These are phyloP conservation scores for Trichosporon ovoides DNA, from an alignment of 1,284 basidiomycete species.

Conservation along the genomic window DNA sequence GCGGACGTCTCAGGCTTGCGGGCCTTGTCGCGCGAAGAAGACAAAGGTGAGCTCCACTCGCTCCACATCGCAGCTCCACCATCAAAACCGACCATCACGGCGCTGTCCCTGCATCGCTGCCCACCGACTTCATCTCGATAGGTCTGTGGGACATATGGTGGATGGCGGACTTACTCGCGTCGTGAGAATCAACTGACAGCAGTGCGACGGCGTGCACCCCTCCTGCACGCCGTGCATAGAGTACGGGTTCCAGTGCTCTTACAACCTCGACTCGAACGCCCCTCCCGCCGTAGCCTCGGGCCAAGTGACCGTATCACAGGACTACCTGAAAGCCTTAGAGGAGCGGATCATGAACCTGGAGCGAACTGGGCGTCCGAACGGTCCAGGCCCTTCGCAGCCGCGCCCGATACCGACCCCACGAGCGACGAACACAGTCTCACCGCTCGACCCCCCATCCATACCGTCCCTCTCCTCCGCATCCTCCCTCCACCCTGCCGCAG, in stretches of 20 bases:
- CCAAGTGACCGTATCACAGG: slow-evolving; percentile 10
- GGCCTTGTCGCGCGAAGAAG: slow-evolving; percentile 20
- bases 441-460: background rate
- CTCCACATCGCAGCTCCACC: too few relatives aligned
- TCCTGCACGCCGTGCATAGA: slow-evolving; percentile 17
- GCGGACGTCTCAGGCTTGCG: slow-evolving; percentile 20
- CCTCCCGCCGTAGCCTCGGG: slow-evolving; percentile 1
- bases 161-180: too few relatives aligned
- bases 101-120: too few relatives aligned
- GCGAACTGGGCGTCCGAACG: background rate
- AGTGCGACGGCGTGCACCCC: slow-evolving; percentile 23
- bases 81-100: too few relatives aligned
- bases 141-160: too few relatives aligned
- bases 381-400: too few relatives aligned
- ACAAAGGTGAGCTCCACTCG: slow-evolving; percentile 18
- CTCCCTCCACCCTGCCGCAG: too few relatives aligned
- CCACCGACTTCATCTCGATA: too few relatives aligned
- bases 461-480: too few relatives aligned
- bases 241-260: slow-evolving; percentile 16
- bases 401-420: background rate
- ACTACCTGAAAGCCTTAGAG: slow-evolving; percentile 13
- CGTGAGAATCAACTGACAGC: background rate
- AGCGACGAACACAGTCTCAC: background rate
- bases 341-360: slow-evolving; percentile 7
- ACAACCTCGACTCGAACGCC: slow-evolving; percentile 17